phyloP scores from a whole-genome alignment of 257 asterid species.

The Gentiana straminea region DNA sequence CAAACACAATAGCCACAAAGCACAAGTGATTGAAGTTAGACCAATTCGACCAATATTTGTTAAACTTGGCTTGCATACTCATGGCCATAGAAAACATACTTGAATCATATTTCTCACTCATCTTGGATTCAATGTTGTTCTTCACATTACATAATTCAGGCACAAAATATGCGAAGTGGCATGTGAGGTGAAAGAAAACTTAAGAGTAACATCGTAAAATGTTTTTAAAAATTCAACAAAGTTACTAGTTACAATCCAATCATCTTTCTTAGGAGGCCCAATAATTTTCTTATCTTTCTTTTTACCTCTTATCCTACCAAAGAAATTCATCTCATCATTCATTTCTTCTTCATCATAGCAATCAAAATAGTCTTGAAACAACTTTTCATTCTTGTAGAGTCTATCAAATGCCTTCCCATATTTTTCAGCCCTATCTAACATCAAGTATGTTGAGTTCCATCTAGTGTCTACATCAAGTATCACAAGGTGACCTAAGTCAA shows the following conservation, averaged over 20 bases:
- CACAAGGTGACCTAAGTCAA: slow-evolving; percentile 1
- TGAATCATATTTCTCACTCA: too few relatives aligned
- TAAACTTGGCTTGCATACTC: too few relatives aligned
- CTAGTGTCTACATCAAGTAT: slow-evolving; percentile 7
- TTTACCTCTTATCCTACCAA: neutral
- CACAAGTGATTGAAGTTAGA: slow-evolving; percentile 1
- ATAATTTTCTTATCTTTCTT: neutral
- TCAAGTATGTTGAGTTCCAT: slow-evolving; percentile 8
- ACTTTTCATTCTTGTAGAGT: too few relatives aligned
- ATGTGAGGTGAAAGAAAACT: too few relatives aligned
- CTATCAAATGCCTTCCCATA: too few relatives aligned
- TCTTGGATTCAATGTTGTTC: neutral
- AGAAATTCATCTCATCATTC: neutral
- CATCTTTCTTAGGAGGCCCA: too few relatives aligned
- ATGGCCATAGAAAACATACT: too few relatives aligned
- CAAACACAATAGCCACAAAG: slow-evolving; percentile 8
- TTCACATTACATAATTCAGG: neutral
- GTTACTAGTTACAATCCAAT: too few relatives aligned
- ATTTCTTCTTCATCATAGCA: neutral
- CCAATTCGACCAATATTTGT: neutral
- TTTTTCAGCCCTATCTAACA: neutral
- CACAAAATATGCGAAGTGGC: neutral
- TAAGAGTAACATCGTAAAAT: too few relatives aligned
- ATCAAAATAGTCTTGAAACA: too few relatives aligned
- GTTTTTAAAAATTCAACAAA: too few relatives aligned